Conservation (phyloP, 192 early-diverging fungal genomes). For the Gonapodya sp. region DNA sequence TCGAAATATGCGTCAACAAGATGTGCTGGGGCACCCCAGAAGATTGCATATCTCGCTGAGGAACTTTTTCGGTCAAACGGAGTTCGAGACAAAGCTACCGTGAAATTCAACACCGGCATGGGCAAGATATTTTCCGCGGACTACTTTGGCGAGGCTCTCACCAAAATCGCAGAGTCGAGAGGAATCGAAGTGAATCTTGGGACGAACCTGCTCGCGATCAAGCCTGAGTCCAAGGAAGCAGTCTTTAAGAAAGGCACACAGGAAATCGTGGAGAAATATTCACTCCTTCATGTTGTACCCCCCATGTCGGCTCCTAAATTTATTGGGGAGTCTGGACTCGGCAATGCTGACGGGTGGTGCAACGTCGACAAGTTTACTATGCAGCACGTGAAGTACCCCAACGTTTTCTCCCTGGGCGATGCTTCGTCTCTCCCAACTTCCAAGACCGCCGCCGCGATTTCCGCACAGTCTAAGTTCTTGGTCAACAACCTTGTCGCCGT, state of each 20-base stretch:
- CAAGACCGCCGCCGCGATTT: slow-evolving; percentile 84
- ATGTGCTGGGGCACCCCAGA: slow-evolving; percentile 81
- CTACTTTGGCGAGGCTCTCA: slow-evolving; percentile 68
- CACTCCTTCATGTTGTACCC: slow-evolving; percentile 78
- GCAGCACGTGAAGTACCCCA: slow-evolving; percentile 66
- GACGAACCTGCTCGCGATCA: slow-evolving; percentile 61
- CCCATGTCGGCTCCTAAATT: slow-evolving; percentile 72
- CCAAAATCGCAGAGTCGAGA: slow-evolving; percentile 54
- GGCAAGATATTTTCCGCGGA: slow-evolving; percentile 81
- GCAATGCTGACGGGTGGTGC: slow-evolving; percentile 72
- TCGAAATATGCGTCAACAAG: background rate
- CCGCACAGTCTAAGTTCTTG: slow-evolving; percentile 64
- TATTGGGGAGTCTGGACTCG: slow-evolving; percentile 56
- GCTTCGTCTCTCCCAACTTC: slow-evolving; percentile 76
- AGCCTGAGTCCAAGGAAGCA: slow-evolving; percentile 52
- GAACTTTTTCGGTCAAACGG: slow-evolving; percentile 65
- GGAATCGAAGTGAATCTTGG: slow-evolving; percentile 59
- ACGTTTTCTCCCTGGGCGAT: slow-evolving; percentile 75
- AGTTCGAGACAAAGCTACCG: slow-evolving; percentile 50
- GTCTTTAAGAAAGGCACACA: slow-evolving; percentile 58
- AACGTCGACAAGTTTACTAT: slow-evolving; percentile 70
- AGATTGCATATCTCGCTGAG: slow-evolving; percentile 80
- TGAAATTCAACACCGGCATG: slow-evolving; percentile 69
- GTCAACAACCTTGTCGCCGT: slow-evolving; percentile 61
- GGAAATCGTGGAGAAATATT: slow-evolving; percentile 53